These are phyloP conservation scores for Fomitiporia mediterranea DNA, from an alignment of 1,284 basidiomycete genomes.

Conservation along the genomic window DNA sequence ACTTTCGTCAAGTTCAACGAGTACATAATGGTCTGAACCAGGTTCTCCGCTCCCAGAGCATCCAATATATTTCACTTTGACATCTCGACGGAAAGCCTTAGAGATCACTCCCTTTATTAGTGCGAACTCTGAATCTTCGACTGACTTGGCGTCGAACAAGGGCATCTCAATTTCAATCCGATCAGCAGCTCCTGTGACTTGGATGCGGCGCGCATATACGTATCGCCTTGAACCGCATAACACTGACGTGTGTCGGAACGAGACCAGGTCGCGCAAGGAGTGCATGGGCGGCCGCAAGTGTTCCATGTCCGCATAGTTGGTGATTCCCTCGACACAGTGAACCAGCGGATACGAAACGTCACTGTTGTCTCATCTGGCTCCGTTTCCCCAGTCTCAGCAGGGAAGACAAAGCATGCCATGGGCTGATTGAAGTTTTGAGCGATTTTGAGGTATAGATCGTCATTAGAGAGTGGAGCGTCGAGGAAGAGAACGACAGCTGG, in stretches of 20 bases:
- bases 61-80: constrained; percentile 35
- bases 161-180: constrained; percentile 43
- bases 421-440: constrained; percentile 45
- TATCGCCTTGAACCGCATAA: constrained; percentile 35
- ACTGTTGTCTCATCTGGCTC: constrained; percentile 23
- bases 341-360: constrained; percentile 38
- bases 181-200: constrained; percentile 28
- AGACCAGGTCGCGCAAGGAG: constrained; percentile 33
- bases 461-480: constrained; percentile 25
- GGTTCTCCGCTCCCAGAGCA: constrained; percentile 28
- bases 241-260: constrained; percentile 27
- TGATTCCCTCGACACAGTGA: constrained; percentile 32
- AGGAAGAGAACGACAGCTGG: constrained; percentile 47
- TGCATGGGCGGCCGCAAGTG: constrained; percentile 40
- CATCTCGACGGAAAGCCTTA: constrained; percentile 37
- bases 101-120: constrained; percentile 29
- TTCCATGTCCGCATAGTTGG: constrained; percentile 48
- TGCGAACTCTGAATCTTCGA: constrained; percentile 29
- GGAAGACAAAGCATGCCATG: constrained; percentile 39
- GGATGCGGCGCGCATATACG: constrained; percentile 11
- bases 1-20: constrained; percentile 41
- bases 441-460: constrained; percentile 32
- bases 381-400: constrained; percentile 23
- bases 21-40: constrained; percentile 33
- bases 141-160: constrained; percentile 26